These are phyloP conservation scores for Macrocystidia cucumis DNA, from an alignment of 1,284 basidiomycete species.

Conservation along the genomic window DNA sequence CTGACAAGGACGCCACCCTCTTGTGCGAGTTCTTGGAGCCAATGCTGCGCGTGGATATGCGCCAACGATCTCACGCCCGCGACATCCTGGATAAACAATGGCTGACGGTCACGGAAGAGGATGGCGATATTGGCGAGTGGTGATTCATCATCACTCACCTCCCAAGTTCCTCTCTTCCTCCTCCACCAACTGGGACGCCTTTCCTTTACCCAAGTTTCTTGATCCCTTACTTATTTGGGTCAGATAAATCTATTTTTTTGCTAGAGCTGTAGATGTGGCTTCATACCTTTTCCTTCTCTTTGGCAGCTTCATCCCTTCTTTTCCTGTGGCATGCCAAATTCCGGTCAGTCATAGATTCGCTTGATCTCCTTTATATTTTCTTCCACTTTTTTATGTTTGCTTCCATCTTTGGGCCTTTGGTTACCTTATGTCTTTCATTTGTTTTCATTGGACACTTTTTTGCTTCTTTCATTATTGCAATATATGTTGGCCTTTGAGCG, in stretches of 20 bases:
- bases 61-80: slow-evolving; percentile 60
- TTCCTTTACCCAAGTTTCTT: neutral
- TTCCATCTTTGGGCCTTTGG: neutral
- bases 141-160: slow-evolving; percentile 16
- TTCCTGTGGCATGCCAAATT: neutral
- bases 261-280: neutral
- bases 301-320: neutral
- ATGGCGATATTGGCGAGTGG: slow-evolving; percentile 39
- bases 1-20: slow-evolving; percentile 44
- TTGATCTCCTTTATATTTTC: neutral
- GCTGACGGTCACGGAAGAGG: slow-evolving; percentile 47
- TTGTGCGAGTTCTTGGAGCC: slow-evolving; percentile 73
- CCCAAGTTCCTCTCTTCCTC: slow-evolving; percentile 1
- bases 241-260: too few relatives aligned
- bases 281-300: neutral
- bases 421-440: neutral
- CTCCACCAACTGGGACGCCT: slow-evolving; percentile 5
- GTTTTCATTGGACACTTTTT: neutral
- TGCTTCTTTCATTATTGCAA: too few relatives aligned
- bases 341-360: neutral
- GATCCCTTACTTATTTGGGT: too few relatives aligned
- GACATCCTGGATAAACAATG: slow-evolving; percentile 72
- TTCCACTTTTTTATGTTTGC: neutral
- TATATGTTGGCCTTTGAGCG: too few relatives aligned
- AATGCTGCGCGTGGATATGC: slow-evolving; percentile 72